Evolutionary conservation across 2,329 filamentous ascomycete genomes (phyloP).

Genomic region (Fusarium falciforme): DNA sequence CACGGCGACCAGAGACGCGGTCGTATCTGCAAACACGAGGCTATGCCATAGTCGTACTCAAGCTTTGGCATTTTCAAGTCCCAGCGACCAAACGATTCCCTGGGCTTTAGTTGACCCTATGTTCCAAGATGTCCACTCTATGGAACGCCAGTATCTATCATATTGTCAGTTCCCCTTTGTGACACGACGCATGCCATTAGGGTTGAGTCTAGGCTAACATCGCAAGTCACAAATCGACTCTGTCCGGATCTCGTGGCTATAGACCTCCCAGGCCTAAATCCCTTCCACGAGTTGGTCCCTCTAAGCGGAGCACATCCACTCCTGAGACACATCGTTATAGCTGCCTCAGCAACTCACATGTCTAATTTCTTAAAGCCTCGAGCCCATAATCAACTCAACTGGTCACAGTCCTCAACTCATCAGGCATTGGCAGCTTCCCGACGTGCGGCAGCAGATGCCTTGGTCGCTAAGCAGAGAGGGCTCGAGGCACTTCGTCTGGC

Average conservation of each 20-base stretch:
- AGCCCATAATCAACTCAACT: background rate
- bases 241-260: slow-evolving; percentile 9
- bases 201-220: background rate
- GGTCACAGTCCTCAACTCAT: background rate
- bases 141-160: slow-evolving; percentile 9
- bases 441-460: background rate
- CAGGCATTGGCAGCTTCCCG: background rate
- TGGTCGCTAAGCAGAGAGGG: slow-evolving; percentile 2
- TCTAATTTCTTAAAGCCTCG: slow-evolving; percentile 2
- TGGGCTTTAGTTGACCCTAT: background rate
- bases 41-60: background rate
- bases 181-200: too few species aligned
- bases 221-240: background rate
- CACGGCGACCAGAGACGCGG: background rate
- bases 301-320: background rate
- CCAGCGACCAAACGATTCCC: background rate
- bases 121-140: background rate
- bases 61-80: rapidly evolving
- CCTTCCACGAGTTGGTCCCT: background rate
- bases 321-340: background rate
- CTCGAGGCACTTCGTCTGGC: background rate
- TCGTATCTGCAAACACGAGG: background rate
- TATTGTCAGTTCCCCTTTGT: slow-evolving; percentile 50
- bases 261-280: slow-evolving; percentile 7
- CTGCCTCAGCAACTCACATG: slow-evolving; percentile 13